Base-by-base conservation (phyloP, 352 stramenopile genomes). In the Pythium aristosporum region DNA sequence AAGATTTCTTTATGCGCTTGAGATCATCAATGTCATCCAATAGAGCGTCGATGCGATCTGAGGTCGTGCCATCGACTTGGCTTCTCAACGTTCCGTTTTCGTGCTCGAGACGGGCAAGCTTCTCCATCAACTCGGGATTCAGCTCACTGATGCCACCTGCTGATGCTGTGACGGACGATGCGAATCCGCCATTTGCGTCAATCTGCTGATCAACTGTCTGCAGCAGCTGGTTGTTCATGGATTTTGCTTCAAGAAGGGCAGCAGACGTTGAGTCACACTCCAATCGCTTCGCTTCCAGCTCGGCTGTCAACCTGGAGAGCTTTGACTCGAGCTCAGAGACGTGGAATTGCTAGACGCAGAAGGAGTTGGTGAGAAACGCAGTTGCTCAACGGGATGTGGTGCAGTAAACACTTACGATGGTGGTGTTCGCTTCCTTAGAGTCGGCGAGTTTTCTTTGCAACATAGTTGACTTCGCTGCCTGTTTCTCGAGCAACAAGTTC, bases 71-170 rank as follows among this genome's bases (percentile, higher is more conserved):
- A n/a, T 84, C 59, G 8, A 91, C 43, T 69, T 79, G 79, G 21
- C 66, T 75, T 58, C 75, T 72, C 8, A 94, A 53, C 5, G 74
- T 67, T 2, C 47, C 25, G 53, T 94, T 94, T 48, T 91, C 82
- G 34, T 74, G 73, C 52, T 89, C 68, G 6, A 92, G 71, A 11
- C 76, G 72, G 1, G 71, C 66, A 8, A 94, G 25, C 41, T 86
- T 87, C 39, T 92, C 67, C 73, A 82, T 83, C 7, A 94, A 49
- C 49, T 90, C 78, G 0, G 79, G 80, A 42, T 89, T 91, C 41
- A 91, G 69, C 54, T 92, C 84, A 18, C 74, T 79, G 32, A 90
- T 82, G 5, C 76, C 71, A 30, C 42, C 57, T 15, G 57, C 56
- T 18, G 79, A 60, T 15, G 59, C 63, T 21, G 16, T 32, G 4